These are phyloP conservation scores for Colletotrichum graminicola DNA, from an alignment of 2,329 filamentous ascomycete genomes.

Conservation along the genomic window DNA sequence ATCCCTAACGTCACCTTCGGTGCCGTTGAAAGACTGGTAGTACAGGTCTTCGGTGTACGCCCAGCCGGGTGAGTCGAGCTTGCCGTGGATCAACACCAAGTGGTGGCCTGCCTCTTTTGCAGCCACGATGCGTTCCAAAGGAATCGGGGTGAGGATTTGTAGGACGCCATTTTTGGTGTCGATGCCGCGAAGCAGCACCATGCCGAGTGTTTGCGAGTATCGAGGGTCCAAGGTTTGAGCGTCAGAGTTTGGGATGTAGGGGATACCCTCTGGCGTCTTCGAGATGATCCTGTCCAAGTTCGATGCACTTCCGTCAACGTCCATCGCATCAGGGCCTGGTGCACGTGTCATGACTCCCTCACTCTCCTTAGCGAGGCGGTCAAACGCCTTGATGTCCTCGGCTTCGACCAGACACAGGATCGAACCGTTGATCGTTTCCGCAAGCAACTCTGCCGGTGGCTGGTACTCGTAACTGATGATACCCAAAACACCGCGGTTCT, in stretches of 20 bases:
- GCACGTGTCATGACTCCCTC: constrained; percentile 9
- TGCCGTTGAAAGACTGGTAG: constrained; percentile 47
- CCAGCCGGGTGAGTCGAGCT: constrained; percentile 77
- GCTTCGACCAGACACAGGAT: constrained; percentile 75
- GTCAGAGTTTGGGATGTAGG: constrained; percentile 69
- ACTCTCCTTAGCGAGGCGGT: constrained; percentile 46
- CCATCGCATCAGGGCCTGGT: constrained; percentile 36
- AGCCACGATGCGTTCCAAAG: constrained; percentile 54
- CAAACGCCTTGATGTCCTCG: constrained; percentile 65
- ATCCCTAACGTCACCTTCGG: constrained; percentile 44
- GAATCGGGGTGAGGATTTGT: constrained; percentile 75
- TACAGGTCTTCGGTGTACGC: constrained; percentile 75
- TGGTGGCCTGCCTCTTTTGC: constrained; percentile 57
- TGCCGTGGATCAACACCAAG: constrained; percentile 75
- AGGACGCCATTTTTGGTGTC: constrained; percentile 66
- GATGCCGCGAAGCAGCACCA: constrained; percentile 78
- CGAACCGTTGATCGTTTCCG: constrained; percentile 77
- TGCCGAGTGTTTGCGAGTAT: constrained; percentile 70
- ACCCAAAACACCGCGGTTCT: constrained; percentile 68
- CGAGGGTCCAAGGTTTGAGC: constrained; percentile 70
- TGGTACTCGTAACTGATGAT: constrained; percentile 77
- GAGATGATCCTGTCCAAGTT: constrained; percentile 48
- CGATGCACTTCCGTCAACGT: constrained; percentile 34
- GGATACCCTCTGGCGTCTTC: constrained; percentile 66
- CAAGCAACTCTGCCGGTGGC: constrained; percentile 67